Evolutionary conservation across 2,329 filamentous ascomycete species (phyloP).

Genomic region (Pyrenochaeta sp.): DNA sequence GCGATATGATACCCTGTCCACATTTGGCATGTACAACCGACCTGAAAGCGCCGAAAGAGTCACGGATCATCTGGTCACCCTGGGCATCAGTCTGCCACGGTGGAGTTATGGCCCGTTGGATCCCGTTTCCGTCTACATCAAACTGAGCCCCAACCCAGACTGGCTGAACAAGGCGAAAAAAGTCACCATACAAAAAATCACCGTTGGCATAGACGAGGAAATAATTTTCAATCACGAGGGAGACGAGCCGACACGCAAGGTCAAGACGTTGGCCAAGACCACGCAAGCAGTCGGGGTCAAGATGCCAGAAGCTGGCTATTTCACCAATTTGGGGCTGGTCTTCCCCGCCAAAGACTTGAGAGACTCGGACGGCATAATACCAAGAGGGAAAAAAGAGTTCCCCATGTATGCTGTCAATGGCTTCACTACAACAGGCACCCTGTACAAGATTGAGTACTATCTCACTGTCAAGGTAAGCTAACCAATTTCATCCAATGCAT

Average conservation of each 20-base stretch:
- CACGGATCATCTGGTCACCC: slow-evolving; percentile 87
- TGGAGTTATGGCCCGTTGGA: slow-evolving; percentile 98
- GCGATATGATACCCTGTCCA: slow-evolving; percentile 95
- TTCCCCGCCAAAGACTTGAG: slow-evolving; percentile 90
- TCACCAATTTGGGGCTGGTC: slow-evolving; percentile 88
- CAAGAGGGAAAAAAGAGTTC: slow-evolving; percentile 84
- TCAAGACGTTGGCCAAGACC: slow-evolving; percentile 86
- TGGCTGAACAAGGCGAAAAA: slow-evolving; percentile 90
- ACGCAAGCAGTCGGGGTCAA: slow-evolving; percentile 82
- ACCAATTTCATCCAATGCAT: no score
- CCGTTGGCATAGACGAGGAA: slow-evolving; percentile 92
- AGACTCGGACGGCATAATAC: slow-evolving; percentile 86
- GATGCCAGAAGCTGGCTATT: slow-evolving; percentile 89
- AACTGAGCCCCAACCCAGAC: slow-evolving; percentile 88
- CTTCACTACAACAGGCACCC: slow-evolving; percentile 90
- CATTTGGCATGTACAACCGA: slow-evolving; percentile 99
- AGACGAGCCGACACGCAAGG: slow-evolving; percentile 89
- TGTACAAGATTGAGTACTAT: slow-evolving; percentile 99
- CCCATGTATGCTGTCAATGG: slow-evolving; percentile 87
- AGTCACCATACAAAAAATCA: slow-evolving; percentile 94
- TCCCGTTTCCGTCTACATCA: slow-evolving; percentile 95
- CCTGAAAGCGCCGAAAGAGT: slow-evolving; percentile 87
- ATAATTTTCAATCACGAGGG: slow-evolving; percentile 99
- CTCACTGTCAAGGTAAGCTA: slow-evolving; percentile 82
- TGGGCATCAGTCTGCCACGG: slow-evolving; percentile 89